Base-by-base conservation (phyloP, 2,329 filamentous ascomycete genomes). In the Colletotrichum theobromicola region DNA sequence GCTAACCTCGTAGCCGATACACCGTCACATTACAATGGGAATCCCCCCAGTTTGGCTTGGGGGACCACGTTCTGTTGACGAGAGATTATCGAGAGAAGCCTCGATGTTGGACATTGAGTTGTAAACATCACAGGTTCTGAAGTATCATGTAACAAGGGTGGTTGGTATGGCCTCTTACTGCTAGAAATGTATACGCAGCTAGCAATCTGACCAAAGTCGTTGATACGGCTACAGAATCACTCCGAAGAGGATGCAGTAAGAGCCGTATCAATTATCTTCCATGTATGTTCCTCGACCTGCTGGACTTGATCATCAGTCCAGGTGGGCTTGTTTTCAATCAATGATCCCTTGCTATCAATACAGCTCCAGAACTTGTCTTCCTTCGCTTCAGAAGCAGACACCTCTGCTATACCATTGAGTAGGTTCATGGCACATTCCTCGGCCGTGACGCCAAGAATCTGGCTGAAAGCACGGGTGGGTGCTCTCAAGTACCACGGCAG, bases 401-500 rank as follows among this genome's bases (percentile, higher is more conserved):
- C 60, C 8, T 78, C 76, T 5, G 69, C 53, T 0, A 73, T 66
- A 0, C 82, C 82, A 0, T 69, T 76, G 2, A 84, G 34, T 34
- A 84, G 55, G 13, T 78, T 60, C 62, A 79, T 75, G 1, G 81
- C 83, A 62, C 80, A 83, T 2, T 70, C 78, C 0, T 82, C 82
- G 0, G 81, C 67, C 1, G 79, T 77, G 4, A 79, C 75, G 5
- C 68, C 77, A 8, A 83, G 4, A 9, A 84, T 1, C 5, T 60
- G 69, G 6, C 18, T 63, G 15, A 81, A 5, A 0, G 78, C 64
- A 10, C 72, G 58, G 0, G 65, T 30, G 6, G 74, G 30, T 0
- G 77, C 21, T 7, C 80, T 80, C 7, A 82, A 15, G 55, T 81
- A 80, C 80, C 78, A 78, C 1, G 84, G 85, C 1, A 87, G 75